Conservation (phyloP, 2,329 filamentous ascomycete genomes). For the Pleoardoris graminearum region DNA sequence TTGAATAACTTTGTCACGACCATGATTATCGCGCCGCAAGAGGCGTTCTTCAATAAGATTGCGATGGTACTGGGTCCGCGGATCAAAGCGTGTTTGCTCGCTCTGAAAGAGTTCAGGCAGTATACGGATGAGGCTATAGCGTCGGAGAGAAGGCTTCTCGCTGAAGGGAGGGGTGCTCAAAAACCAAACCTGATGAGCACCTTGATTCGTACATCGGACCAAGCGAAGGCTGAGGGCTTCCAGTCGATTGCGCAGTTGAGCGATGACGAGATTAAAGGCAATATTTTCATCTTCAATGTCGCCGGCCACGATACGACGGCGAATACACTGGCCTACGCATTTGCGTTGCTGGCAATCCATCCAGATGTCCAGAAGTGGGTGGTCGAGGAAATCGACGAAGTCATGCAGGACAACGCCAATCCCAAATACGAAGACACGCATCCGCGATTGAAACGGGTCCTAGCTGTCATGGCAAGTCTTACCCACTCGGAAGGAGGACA, state of each 20-base stretch:
- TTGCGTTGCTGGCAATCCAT: slow-evolving; percentile 52
- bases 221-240: slow-evolving; percentile 6
- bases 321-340: slow-evolving; percentile 54
- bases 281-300: slow-evolving; percentile 37
- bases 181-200: slow-evolving; percentile 36
- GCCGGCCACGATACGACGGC: slow-evolving; percentile 44
- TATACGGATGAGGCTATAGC: slow-evolving; percentile 28
- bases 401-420: slow-evolving; percentile 36
- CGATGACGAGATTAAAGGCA: slow-evolving; percentile 32
- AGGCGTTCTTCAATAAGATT: slow-evolving; percentile 15
- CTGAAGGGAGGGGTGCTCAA: not conserved
- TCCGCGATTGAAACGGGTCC: slow-evolving; percentile 49
- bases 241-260: slow-evolving; percentile 12
- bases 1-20: slow-evolving; percentile 31
- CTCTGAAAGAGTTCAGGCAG: slow-evolving; percentile 20
- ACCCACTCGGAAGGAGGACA: too few species aligned
- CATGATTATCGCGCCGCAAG: slow-evolving; percentile 13
- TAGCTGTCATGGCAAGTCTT: slow-evolving; percentile 54
- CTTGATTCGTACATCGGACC: slow-evolving; percentile 24
- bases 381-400: slow-evolving; percentile 51
- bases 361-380: slow-evolving; percentile 59
- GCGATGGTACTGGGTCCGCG: slow-evolving; percentile 22
- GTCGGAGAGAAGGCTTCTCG: slow-evolving; percentile 14
- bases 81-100: slow-evolving; percentile 20
- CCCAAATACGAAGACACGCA: slow-evolving; percentile 49